Evolutionary conservation across 106 monocot species (phyloP).

Genomic region (Platanthera zijinensis): DNA sequence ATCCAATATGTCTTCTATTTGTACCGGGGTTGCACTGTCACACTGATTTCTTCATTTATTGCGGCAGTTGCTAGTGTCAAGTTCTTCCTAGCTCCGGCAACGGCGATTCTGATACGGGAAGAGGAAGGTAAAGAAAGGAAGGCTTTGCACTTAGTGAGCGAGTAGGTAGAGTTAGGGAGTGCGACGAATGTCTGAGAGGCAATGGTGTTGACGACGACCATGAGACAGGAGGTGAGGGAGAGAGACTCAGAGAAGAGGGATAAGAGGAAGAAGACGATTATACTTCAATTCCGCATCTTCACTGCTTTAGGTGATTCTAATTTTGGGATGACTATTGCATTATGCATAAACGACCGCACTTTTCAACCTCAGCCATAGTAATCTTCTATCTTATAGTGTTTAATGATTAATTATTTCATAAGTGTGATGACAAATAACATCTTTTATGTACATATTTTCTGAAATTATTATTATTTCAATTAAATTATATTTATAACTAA

Average conservation of each 20-base stretch:
- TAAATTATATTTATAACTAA: no score
- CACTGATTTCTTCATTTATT: conserved; percentile 7
- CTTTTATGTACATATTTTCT: no score
- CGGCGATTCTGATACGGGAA: not conserved
- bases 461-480: no score
- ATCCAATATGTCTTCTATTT: conserved; percentile 20
- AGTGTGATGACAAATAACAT: no score
- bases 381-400: no score
- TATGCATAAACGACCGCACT: no score
- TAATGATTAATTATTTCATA: no score
- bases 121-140: not conserved
- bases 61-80: not conserved
- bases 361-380: no score
- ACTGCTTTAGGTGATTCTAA: not conserved
- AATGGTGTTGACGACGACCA: conserved; percentile 7
- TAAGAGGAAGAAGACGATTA: not conserved
- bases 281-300: not conserved
- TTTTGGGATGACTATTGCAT: not conserved
- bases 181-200: conserved; percentile 9
- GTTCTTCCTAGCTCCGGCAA: not conserved
- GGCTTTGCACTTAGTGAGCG: not conserved
- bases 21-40: conserved; percentile 25
- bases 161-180: not conserved
- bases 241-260: no score
- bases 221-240: not conserved